Conservation (phyloP, 345 rosid genomes). For the Kernera saxatilis region DNA sequence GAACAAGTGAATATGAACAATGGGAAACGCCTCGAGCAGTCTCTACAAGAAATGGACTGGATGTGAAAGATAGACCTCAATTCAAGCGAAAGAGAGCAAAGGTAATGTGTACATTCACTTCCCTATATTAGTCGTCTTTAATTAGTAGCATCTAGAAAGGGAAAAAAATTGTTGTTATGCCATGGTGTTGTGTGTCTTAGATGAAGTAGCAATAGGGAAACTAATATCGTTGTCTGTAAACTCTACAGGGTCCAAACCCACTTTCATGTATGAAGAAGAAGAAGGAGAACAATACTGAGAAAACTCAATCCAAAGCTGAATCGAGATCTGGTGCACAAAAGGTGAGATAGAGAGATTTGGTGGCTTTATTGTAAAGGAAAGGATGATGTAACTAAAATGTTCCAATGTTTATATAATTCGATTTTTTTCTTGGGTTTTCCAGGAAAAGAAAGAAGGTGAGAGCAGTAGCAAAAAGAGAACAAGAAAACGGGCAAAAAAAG, state of each 20-base stretch:
- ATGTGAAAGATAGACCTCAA: slow-evolving; percentile 58
- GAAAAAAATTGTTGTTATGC: background rate
- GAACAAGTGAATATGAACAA: slow-evolving; percentile 35
- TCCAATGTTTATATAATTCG: background rate
- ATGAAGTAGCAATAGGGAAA: background rate
- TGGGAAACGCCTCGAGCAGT: slow-evolving; percentile 18
- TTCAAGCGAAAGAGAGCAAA: slow-evolving; percentile 81
- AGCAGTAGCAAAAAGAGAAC: slow-evolving; percentile 2
- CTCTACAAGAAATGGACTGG: slow-evolving; percentile 29
- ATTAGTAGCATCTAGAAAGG: background rate
- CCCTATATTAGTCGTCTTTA: background rate
- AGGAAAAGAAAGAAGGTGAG: slow-evolving; percentile 14
- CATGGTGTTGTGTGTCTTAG: background rate
- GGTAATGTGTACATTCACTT: slow-evolving; percentile 31
- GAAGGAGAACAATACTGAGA: slow-evolving; percentile 32
- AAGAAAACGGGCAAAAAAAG: slow-evolving; percentile 15
- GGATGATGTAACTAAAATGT: background rate
- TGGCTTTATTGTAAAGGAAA: background rate
- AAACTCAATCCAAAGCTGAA: background rate
- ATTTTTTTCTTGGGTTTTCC: background rate
- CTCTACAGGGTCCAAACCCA: slow-evolving; percentile 81
- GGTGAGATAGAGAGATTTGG: slow-evolving; percentile 29
- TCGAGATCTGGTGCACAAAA: slow-evolving; percentile 24
- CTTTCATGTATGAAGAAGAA: slow-evolving; percentile 77
- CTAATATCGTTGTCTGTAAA: slow-evolving; percentile 13